Percentiles rank a stretch among this genome's conserved stretches.
These are phyloP conservation scores for Glycine soja DNA, from an alignment of 306 rosid genomes.

Conservation along the genomic window DNA sequence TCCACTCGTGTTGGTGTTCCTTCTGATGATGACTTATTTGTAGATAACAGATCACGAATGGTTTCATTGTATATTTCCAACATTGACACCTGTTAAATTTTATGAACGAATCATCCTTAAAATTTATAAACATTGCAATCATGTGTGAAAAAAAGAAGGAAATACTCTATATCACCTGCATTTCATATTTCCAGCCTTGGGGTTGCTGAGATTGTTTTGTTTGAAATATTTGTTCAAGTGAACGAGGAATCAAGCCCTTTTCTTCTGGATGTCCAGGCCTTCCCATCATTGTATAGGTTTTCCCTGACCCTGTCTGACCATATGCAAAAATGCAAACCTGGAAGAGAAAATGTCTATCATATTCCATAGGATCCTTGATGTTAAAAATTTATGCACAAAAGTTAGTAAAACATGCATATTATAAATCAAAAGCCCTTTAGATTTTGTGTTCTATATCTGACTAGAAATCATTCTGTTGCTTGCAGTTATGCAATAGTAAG, in stretches of 20 bases:
- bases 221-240: conserved; percentile 90
- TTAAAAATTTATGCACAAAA: conserved; percentile 6
- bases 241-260: conserved; percentile 94
- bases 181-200: conserved; percentile 97
- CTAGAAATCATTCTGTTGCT: background rate
- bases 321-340: conserved; percentile 98
- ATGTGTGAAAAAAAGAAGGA: background rate
- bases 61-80: conserved; percentile 97
- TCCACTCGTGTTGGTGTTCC: conserved; percentile 58
- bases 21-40: conserved; percentile 65
- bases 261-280: conserved; percentile 76
- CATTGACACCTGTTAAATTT: conserved; percentile 78
- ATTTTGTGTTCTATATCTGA: background rate
- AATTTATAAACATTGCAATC: background rate
- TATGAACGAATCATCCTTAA: conserved; percentile 3
- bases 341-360: conserved; percentile 42
- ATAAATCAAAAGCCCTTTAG: background rate
- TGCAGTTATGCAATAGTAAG: background rate
- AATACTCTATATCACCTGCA: conserved; percentile 77
- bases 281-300: conserved; percentile 99
- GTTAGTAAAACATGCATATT: conserved; percentile 13
- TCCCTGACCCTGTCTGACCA: conserved; percentile 99
- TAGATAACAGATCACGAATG: conserved; percentile 79
- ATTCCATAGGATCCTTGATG: conserved; percentile 27
- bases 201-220: conserved; percentile 76